Base-by-base conservation (phyloP, 352 stramenopile species). In the Phytopythium oedochilum region DNA sequence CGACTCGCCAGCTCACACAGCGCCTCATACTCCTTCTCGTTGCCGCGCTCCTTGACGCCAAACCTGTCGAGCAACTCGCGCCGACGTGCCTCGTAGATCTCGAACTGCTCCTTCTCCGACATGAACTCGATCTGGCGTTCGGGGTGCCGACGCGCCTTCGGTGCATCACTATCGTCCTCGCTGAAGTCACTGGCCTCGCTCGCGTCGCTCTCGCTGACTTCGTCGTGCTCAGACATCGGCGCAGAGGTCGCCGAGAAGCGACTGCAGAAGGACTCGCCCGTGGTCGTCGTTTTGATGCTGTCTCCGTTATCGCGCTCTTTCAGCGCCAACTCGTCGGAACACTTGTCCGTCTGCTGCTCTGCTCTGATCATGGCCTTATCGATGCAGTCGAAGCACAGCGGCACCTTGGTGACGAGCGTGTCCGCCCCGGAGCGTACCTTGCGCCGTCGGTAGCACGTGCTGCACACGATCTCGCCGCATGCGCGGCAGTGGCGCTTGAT, bases 391-490 rank as follows among this genome's bases (percentile, higher is more conserved):
- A 89, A 83, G 63, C 83, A 94, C 14, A 94, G 71, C 12, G 77
- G 75, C 14, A 78, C 75, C 11, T 61, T 73, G 1, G 61, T 66
- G 8, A 78, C 66, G 7, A 17, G 49, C 35, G 34, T 23, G 23
- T 26, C 23, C 2, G 36, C 8, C 8, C 22, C 35, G 11, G 49
- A 18, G 20, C 69, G 65, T 7, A 94, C 81, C 22, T 71, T 68
- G 35, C 81, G 73, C 38, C 81, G 73, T 9, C 70, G 63, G 40
- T 87, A 89, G 68, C 86, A 96, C 15, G 63, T 71, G 51, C 70
- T 81, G 57, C 86, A 96, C 17, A 94, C 75, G 23, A 96, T 68
- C 28, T 92, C 83, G 12, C 83, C 85, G 34, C 86, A 96, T 1
- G 66, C 79, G 32, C 83, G 83, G 48, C 86, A 96, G 58, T 96